phyloP scores from a whole-genome alignment of 441 rosid genomes.

The Sinapis alba region DNA sequence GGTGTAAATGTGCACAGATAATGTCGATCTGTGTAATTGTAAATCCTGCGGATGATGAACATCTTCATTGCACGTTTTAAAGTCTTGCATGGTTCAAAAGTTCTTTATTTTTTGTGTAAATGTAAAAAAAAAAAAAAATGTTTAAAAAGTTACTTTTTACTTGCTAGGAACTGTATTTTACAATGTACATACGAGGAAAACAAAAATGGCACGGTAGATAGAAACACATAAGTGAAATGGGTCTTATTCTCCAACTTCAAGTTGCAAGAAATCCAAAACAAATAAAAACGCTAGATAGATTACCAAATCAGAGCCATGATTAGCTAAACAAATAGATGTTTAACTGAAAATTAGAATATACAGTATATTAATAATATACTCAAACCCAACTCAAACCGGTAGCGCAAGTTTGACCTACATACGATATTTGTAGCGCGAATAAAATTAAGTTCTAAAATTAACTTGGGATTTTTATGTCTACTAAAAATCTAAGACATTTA shows the following conservation, averaged over 20 bases:
- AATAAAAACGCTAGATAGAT: too few relatives aligned
- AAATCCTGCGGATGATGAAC: background rate
- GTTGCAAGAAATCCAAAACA: conserved; percentile 10
- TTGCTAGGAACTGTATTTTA: too few relatives aligned
- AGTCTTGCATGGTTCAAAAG: background rate
- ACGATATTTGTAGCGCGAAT: background rate
- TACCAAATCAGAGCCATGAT: conserved; percentile 14
- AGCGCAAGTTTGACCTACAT: background rate
- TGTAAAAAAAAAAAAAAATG: too few relatives aligned
- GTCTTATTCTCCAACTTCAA: background rate
- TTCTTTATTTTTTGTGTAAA: too few relatives aligned
- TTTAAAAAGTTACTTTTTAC: too few relatives aligned
- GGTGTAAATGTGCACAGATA: background rate
- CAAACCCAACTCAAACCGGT: too few relatives aligned
- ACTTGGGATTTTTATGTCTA: background rate
- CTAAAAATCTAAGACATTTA: background rate
- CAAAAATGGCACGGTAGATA: too few relatives aligned
- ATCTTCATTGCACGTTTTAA: background rate
- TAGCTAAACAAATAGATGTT: conserved; percentile 15
- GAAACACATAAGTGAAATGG: too few relatives aligned
- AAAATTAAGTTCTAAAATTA: background rate
- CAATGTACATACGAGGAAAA: too few relatives aligned
- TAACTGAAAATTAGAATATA: background rate
- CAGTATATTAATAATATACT: too few relatives aligned
- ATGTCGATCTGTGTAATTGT: background rate